phyloP scores from a whole-genome alignment of 2,329 filamentous ascomycete genomes.

The Arthrobotrys sinensis region DNA sequence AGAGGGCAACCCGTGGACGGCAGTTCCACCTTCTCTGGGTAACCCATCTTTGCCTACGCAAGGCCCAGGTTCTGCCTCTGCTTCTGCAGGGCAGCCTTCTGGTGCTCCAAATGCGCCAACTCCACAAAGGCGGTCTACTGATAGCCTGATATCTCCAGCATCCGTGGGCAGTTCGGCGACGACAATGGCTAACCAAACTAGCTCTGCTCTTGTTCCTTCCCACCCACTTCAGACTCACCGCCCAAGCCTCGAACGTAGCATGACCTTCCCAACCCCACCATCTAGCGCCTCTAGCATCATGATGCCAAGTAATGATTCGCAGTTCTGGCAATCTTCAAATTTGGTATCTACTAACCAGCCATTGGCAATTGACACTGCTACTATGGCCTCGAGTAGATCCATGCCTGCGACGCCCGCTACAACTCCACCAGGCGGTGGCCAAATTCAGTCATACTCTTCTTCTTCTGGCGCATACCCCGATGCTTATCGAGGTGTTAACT shows the following conservation, averaged over 20 bases:
- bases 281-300: slow-evolving; percentile 91
- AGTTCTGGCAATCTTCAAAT: slow-evolving; percentile 77
- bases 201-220: slow-evolving; percentile 75
- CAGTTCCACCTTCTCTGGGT: slow-evolving; percentile 46
- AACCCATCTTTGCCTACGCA: slow-evolving; percentile 49
- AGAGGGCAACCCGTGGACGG: slow-evolving; percentile 71
- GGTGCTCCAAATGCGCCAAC: slow-evolving; percentile 65
- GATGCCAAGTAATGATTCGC: slow-evolving; percentile 82
- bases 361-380: slow-evolving; percentile 82
- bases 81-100: slow-evolving; percentile 58
- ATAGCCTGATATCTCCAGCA: slow-evolving; percentile 76
- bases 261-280: slow-evolving; percentile 94
- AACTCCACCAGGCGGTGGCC: slow-evolving; percentile 85
- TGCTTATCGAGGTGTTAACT: slow-evolving; percentile 75
- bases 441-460: slow-evolving; percentile 79
- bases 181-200: slow-evolving; percentile 76
- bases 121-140: slow-evolving; percentile 74
- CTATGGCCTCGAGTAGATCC: slow-evolving; percentile 82
- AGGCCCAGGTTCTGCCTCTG: slow-evolving; percentile 23
- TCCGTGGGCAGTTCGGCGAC: slow-evolving; percentile 77
- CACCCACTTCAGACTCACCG: slow-evolving; percentile 79
- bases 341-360: slow-evolving; percentile 79
- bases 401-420: slow-evolving; percentile 93
- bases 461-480: slow-evolving; percentile 80
- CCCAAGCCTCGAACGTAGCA: slow-evolving; percentile 84